Conservation (phyloP, 768 basidiomycete genomes). For the Ramaria sp. region DNA sequence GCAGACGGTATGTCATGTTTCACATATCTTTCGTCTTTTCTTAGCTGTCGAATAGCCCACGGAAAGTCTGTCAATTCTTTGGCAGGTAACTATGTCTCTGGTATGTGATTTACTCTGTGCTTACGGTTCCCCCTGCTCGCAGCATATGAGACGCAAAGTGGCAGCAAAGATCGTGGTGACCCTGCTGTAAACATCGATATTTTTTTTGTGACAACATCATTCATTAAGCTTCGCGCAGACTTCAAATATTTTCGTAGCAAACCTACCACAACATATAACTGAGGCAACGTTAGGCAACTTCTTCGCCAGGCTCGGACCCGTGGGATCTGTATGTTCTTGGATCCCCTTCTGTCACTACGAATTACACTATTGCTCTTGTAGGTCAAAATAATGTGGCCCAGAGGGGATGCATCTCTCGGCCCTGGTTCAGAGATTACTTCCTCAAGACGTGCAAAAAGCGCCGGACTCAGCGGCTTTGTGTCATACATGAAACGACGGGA, state of each 20-base stretch:
- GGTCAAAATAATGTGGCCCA: slow-evolving; percentile 99
- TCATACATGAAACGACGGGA: slow-evolving; percentile 91
- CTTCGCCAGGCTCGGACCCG: slow-evolving; percentile 87
- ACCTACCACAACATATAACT: slow-evolving; percentile 77
- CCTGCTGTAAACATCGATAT: slow-evolving; percentile 46
- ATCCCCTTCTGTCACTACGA: slow-evolving; percentile 2
- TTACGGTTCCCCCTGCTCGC: background rate
- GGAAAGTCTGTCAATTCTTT: slow-evolving; percentile 81
- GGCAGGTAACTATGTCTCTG: slow-evolving; percentile 48
- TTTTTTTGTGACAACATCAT: background rate
- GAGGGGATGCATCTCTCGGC: slow-evolving; percentile 56
- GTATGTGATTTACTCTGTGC: background rate
- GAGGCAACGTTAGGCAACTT: slow-evolving; percentile 81
- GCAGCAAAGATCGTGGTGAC: slow-evolving; percentile 82
- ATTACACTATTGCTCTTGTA: slow-evolving; percentile 20
- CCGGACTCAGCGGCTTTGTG: slow-evolving; percentile 90
- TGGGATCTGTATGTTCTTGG: slow-evolving; percentile 58
- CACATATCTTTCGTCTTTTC: background rate
- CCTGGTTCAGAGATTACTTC: slow-evolving; percentile 70
- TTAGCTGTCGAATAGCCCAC: slow-evolving; percentile 27
- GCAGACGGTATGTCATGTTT: slow-evolving; percentile 25
- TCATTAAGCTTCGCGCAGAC: slow-evolving; percentile 38
- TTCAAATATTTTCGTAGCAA: slow-evolving; percentile 92
- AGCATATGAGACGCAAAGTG: slow-evolving; percentile 88
- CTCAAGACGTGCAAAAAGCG: slow-evolving; percentile 55